phyloP scores from a whole-genome alignment of 495 filamentous ascomycete genomes.

The Sordaria brevicollis region DNA sequence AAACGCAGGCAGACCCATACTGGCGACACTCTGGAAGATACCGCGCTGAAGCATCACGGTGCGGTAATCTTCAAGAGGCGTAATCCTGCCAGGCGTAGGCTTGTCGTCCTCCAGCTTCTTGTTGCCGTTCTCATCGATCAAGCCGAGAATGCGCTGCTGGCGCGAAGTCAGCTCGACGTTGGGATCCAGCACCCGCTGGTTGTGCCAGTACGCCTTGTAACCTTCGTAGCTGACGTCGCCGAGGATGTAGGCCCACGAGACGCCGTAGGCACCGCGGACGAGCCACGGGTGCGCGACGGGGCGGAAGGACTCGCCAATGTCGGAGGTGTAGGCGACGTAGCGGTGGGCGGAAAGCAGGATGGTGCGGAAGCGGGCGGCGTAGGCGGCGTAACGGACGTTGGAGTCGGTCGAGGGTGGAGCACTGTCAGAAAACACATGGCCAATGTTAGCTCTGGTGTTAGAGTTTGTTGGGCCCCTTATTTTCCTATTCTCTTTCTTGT shows the following conservation, averaged over 20 bases:
- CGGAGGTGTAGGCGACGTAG: conserved; percentile 95
- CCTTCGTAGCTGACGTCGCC: conserved; percentile 91
- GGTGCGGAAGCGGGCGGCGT: conserved; percentile 76
- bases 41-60: conserved; percentile 85
- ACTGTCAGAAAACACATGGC: conserved; percentile 33
- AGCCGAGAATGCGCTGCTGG: conserved; percentile 26
- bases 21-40: conserved; percentile 80
- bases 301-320: conserved; percentile 94
- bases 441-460: not conserved
- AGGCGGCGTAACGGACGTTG: conserved; percentile 82
- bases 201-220: conserved; percentile 85
- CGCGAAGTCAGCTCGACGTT: conserved; percentile 30
- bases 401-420: conserved; percentile 73
- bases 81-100: conserved; percentile 41
- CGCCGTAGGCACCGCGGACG: conserved; percentile 73
- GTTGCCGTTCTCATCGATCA: conserved; percentile 10
- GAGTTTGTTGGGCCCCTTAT: not conserved
- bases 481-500: not conserved
- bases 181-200: conserved; percentile 52
- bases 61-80: conserved; percentile 79
- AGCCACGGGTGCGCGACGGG: conserved; percentile 80
- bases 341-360: conserved; percentile 85
- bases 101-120: conserved; percentile 1
- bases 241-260: conserved; percentile 86
- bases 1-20: conserved; percentile 90